phyloP scores from a whole-genome alignment of 768 basidiomycete species.

The Lactarius tabidus region DNA sequence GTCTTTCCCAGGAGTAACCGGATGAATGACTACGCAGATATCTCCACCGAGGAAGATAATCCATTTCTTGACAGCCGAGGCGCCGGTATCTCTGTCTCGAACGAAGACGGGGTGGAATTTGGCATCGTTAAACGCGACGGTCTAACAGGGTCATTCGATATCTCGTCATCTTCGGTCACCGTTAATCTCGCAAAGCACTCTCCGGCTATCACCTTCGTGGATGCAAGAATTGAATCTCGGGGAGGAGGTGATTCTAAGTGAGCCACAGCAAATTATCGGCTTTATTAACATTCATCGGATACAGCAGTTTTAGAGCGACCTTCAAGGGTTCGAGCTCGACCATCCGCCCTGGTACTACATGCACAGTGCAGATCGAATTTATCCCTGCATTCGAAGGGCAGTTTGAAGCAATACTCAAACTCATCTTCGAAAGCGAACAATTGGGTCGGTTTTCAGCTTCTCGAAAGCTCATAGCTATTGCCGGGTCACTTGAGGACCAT shows the following conservation, averaged over 20 bases:
- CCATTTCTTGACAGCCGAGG: conserved; percentile 44
- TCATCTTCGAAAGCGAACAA: conserved; percentile 2
- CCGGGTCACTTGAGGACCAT: conserved; percentile 15
- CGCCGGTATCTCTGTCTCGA: conserved; percentile 35
- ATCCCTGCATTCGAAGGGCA: conserved; percentile 12
- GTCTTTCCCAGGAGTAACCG: not conserved
- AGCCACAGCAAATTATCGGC: not conserved
- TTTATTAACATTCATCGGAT: not conserved
- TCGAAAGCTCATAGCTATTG: not conserved
- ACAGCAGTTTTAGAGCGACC: conserved; percentile 2
- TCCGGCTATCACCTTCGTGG: conserved; percentile 19
- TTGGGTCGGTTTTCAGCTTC: not conserved
- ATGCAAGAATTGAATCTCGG: conserved; percentile 1
- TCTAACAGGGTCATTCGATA: conserved; percentile 26
- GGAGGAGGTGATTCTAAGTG: conserved; percentile 11
- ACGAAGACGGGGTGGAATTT: conserved; percentile 43
- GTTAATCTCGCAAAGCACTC: conserved; percentile 14
- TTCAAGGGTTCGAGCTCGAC: not conserved
- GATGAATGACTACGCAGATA: not conserved
- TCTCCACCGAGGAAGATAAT: conserved; percentile 5
- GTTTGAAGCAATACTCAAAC: conserved; percentile 11
- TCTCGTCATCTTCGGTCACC: conserved; percentile 13
- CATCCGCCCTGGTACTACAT: conserved; percentile 13
- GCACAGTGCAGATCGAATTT: not conserved
- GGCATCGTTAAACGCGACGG: conserved; percentile 42